Evolutionary conservation across 2,329 filamentous ascomycete species (phyloP), one percentile per base, ranked within the genome.

Genomic region (Fusarium sp.): DNA sequence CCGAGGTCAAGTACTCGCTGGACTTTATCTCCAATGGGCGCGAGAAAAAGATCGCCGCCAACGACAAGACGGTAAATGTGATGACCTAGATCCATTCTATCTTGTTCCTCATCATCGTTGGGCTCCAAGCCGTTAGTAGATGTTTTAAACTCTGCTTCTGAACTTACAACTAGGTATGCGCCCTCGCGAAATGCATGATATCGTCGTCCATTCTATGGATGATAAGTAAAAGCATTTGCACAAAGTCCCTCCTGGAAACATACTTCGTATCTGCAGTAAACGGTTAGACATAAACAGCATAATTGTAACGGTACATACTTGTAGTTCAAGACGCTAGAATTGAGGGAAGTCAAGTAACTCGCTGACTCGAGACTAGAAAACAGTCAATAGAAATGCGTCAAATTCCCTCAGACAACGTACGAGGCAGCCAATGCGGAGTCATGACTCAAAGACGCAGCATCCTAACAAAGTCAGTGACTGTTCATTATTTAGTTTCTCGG

Each of bases 81-180:
- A 14, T 69, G 66, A 1, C 65, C 66, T 13, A 69, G 8, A n/a
- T 69, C 66, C 66, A 69, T 69, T 3, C 66, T 65, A 3, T 63
- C 59, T 6, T 69, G 64, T 5, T 69, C 66, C 4, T 69, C 58
- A 2, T 69, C 66, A 3, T 69, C 64, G 7, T 69, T 69, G 5
- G 66, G 66, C 66, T 69, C n/a, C 9, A 8, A 2, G 1, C 1
- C 1, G 11, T 14, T 15, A 46, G 37, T 20, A 45, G 14, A 11
- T 3, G 17, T 23, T 27, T 17, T 12, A 23, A 26, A 30, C 13
- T 9, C 3, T 20, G 6, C 4, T 5, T 30, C 5, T 18, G 2
- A 1, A 11, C 56, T 53, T 57, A 66, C 63, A 2, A 67, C 60
- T 10, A 67, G 30, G 14, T 67, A 67, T 0, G 61, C 61, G 12